A percentile compares a stretch with the other conserved stretches of the same genome.
These are phyloP conservation scores for Trichophyton mentagrophytes DNA, from an alignment of 2,329 filamentous ascomycete genomes.

Conservation along the genomic window DNA sequence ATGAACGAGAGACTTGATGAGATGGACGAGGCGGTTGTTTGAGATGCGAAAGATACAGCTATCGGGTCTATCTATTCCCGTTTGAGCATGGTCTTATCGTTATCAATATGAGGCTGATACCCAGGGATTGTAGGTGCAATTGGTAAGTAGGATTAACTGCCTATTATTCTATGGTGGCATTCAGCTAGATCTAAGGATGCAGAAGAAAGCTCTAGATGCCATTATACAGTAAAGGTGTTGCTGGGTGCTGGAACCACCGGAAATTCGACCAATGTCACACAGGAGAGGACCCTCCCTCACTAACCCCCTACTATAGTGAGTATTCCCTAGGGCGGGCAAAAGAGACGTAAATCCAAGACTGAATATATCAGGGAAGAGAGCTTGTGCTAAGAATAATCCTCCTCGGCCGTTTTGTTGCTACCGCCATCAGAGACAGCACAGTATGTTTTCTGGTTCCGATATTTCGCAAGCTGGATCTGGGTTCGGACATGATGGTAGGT, in stretches of 20 bases:
- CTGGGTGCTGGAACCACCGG: too few species aligned
- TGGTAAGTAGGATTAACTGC: neutral
- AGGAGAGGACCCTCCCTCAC: too few species aligned
- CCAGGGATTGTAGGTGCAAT: neutral
- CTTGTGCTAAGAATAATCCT: neutral
- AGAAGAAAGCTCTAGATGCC: too few species aligned
- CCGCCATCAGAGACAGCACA: neutral
- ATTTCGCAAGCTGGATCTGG: conserved; percentile 19
- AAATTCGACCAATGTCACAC: too few species aligned
- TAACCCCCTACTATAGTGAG: too few species aligned
- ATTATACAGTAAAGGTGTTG: too few species aligned
- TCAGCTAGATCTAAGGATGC: too few species aligned
- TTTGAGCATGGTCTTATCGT: conserved; percentile 3
- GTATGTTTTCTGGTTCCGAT: conserved; percentile 18
- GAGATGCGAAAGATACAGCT: neutral
- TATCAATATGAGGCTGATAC: neutral
- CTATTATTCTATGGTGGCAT: neutral
- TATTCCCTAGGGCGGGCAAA: too few species aligned
- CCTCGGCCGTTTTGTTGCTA: neutral
- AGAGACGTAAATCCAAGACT: too few species aligned
- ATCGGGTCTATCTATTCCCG: conserved; percentile 1
- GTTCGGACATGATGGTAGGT: conserved; percentile 13
- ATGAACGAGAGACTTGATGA: neutral
- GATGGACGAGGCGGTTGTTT: neutral
- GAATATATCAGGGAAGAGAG: neutral